phyloP scores from a whole-genome alignment of 148 eudicot genomes.

The Fagopyrum tataricum region DNA sequence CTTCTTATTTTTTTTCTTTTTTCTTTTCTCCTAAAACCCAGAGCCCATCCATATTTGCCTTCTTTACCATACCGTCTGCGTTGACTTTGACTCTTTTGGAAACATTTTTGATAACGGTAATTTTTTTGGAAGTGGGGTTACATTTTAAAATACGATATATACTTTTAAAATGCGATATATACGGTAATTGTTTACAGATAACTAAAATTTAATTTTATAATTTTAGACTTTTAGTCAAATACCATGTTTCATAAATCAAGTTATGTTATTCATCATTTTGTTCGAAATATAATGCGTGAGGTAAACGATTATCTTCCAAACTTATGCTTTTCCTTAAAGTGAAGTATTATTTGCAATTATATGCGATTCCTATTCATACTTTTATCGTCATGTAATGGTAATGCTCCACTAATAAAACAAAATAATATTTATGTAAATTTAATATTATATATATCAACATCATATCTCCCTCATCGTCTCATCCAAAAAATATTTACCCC shows the following conservation, averaged over 20 bases:
- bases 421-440: neutral
- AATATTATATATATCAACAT: too few relatives aligned
- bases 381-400: neutral
- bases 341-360: neutral
- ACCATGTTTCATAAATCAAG: too few relatives aligned
- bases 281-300: neutral
- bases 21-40: neutral
- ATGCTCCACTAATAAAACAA: neutral
- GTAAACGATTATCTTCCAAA: neutral
- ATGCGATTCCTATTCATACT: neutral
- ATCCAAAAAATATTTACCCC: too few relatives aligned
- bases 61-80: neutral
- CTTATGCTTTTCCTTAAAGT: neutral
- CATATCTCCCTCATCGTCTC: too few relatives aligned
- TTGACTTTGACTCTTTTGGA: conserved; percentile 6
- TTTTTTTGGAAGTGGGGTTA: neutral
- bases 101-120: neutral
- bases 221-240: too few relatives aligned
- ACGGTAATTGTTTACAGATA: too few relatives aligned
- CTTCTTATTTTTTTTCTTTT: neutral
- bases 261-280: too few relatives aligned
- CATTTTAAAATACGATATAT: too few relatives aligned
- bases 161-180: too few relatives aligned
- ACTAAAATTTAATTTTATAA: too few relatives aligned
- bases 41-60: neutral